phyloP scores from a whole-genome alignment of 345 rosid genomes.

The Triadica sebifera region DNA sequence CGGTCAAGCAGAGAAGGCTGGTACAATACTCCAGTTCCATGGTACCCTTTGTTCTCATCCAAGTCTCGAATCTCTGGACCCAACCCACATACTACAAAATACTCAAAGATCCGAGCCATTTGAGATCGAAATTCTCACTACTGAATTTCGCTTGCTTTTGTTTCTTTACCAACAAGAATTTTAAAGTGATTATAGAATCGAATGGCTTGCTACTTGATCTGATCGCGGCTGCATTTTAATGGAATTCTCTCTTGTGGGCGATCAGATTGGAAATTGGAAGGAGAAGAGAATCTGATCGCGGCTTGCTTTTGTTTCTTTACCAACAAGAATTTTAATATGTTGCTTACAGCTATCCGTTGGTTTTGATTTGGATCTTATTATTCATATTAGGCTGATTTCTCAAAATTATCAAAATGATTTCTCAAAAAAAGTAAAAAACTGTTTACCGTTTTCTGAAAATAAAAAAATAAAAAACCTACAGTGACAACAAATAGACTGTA shows the following conservation, averaged over 20 bases:
- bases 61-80: conserved; percentile 94
- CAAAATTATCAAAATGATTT: no score
- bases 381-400: no score
- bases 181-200: background rate
- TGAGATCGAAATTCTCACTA: background rate
- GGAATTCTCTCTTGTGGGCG: background rate
- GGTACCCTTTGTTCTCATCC: conserved; percentile 81
- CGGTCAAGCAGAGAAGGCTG: conserved; percentile 80
- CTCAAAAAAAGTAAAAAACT: no score
- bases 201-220: background rate
- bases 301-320: no score
- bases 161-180: background rate
- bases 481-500: no score
- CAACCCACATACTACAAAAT: conserved; percentile 87
- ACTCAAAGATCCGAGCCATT: conserved; percentile 83
- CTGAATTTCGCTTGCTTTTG: background rate
- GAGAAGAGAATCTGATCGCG: background rate
- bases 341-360: background rate
- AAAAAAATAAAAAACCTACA: no score
- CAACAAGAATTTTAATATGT: no score
- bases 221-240: background rate
- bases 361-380: background rate
- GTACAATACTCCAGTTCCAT: conserved; percentile 58
- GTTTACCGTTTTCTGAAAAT: no score
- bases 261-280: background rate